Percentiles rank a stretch among this genome's conserved stretches.
Conservation (phyloP, 2,329 filamentous ascomycete genomes). For the Ophiostoma australiae region DNA sequence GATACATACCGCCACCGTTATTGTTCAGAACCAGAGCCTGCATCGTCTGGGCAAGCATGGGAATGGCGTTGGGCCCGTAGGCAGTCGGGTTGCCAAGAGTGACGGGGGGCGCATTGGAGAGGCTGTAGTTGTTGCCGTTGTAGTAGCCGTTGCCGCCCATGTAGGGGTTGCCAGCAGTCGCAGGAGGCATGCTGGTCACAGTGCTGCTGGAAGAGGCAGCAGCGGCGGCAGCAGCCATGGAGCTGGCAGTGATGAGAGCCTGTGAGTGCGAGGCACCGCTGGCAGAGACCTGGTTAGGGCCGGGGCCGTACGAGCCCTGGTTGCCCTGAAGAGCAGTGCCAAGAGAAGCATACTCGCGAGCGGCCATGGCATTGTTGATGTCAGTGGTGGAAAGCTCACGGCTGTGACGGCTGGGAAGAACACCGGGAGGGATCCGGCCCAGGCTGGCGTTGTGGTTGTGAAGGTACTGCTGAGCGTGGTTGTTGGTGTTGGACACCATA, state of each 20-base stretch:
- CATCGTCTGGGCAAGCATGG: slow-evolving; percentile 64
- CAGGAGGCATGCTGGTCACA: slow-evolving; percentile 21
- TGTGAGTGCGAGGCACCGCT: slow-evolving; percentile 30
- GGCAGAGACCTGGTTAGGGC: slow-evolving; percentile 38
- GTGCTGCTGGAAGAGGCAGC: slow-evolving; percentile 28
- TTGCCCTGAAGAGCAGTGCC: slow-evolving; percentile 73
- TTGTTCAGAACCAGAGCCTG: slow-evolving; percentile 58
- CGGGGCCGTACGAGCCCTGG: slow-evolving; percentile 72
- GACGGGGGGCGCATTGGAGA: slow-evolving; percentile 16
- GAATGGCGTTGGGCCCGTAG: slow-evolving; percentile 43
- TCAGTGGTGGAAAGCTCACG: slow-evolving; percentile 60
- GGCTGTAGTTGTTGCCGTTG: slow-evolving; percentile 27
- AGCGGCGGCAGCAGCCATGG: slow-evolving; percentile 31
- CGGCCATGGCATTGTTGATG: slow-evolving; percentile 34
- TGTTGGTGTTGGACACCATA: slow-evolving; percentile 47
- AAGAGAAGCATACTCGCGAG: slow-evolving; percentile 54
- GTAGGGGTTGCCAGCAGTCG: slow-evolving; percentile 30
- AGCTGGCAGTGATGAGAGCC: slow-evolving; percentile 28
- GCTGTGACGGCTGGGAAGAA: slow-evolving; percentile 62
- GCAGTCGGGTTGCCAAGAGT: slow-evolving; percentile 32
- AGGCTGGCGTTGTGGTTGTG: slow-evolving; percentile 79
- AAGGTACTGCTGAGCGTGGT: slow-evolving; percentile 58
- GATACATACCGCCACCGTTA: slow-evolving; percentile 50
- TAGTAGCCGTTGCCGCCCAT: slow-evolving; percentile 26
- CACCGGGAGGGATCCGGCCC: slow-evolving; percentile 68